Percentiles rank a stretch among this genome's conserved stretches.
Evolutionary conservation across 257 asterid species (phyloP).

Genomic region (Striga asiatica): DNA sequence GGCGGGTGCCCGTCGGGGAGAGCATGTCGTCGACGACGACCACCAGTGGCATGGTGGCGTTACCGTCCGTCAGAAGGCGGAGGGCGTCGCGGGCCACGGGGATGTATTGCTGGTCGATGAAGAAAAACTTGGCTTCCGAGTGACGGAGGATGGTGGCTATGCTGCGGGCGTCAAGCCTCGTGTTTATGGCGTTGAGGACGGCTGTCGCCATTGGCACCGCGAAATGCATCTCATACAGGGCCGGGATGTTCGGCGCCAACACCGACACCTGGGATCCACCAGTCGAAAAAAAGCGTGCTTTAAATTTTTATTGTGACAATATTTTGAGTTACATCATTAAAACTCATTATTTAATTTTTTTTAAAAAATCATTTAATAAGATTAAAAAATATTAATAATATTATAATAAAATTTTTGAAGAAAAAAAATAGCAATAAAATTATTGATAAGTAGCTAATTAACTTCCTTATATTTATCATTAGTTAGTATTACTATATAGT

Average conservation of each 20-base stretch:
- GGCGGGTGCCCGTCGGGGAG: not conserved
- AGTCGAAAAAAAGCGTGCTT: no score
- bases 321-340: no score
- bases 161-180: constrained; percentile 58
- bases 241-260: constrained; percentile 59
- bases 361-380: no score
- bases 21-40: constrained; percentile 25
- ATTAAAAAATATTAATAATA: no score
- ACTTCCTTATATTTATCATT: no score
- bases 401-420: no score
- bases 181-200: constrained; percentile 44
- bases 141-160: constrained; percentile 47
- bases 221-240: constrained; percentile 72
- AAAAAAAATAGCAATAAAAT: no score
- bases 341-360: no score
- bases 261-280: no score
- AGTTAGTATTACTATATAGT: no score
- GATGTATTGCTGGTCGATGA: constrained; percentile 44
- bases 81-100: constrained; percentile 36
- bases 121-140: constrained; percentile 42
- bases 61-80: constrained; percentile 27
- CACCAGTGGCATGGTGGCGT: constrained; percentile 26
- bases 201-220: constrained; percentile 76
- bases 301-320: no score
- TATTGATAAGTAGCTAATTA: no score